Evolutionary conservation across 257 asterid species (phyloP).

Genomic region (Solanum pennellii): DNA sequence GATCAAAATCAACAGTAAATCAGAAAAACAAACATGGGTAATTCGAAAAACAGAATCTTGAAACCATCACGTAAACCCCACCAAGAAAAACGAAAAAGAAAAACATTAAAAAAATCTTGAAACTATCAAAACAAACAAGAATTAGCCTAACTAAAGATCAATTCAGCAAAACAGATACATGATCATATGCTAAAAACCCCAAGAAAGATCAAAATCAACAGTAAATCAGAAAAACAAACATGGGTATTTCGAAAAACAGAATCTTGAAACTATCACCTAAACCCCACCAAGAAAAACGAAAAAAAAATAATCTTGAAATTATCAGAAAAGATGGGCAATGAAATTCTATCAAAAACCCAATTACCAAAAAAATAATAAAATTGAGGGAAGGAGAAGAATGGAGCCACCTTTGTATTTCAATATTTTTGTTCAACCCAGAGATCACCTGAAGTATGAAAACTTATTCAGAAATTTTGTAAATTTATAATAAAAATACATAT

Average conservation of each 20-base stretch:
- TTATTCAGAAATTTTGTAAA: neutral
- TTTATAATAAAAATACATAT: neutral
- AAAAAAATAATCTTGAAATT: neutral
- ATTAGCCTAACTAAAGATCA: neutral
- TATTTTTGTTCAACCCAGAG: neutral
- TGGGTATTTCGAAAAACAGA: neutral
- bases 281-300: neutral
- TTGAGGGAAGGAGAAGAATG: neutral
- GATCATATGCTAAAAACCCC: neutral
- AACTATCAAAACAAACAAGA: neutral
- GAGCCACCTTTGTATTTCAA: neutral
- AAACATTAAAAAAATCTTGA: too few relatives aligned
- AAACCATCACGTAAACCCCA: too few relatives aligned
- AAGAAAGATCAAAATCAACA: neutral
- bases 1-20: neutral
- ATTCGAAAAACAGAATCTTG: too few relatives aligned
- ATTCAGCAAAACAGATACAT: neutral
- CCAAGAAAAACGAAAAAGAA: too few relatives aligned
- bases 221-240: neutral
- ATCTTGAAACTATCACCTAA: neutral
- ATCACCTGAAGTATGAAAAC: neutral
- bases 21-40: too few relatives aligned
- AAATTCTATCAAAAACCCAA: neutral
- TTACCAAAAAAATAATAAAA: neutral
- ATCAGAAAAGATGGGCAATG: neutral